Base-by-base conservation (phyloP, 305 asterid species). In the Fraxinus angustifolia region DNA sequence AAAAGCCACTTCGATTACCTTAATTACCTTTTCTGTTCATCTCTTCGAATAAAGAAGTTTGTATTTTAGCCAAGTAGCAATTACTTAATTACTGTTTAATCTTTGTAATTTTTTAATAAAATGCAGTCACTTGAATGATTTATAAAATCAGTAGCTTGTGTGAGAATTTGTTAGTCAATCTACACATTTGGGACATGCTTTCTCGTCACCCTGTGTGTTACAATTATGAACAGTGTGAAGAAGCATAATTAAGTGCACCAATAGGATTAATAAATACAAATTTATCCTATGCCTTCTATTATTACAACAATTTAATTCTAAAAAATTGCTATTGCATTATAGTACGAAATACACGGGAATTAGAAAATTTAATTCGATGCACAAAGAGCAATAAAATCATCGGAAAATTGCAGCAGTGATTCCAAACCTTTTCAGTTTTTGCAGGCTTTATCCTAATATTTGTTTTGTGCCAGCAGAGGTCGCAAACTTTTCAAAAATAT, bases 1-100 rank as follows among this genome's bases (percentile, higher is more conserved):
- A 50, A 68, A 74, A 6, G 71, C 60, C 17, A 35, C 8, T 40
- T 36, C n/a, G 10, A 23, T 28, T 33, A 10, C 14, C 23, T 30
- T 28, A 11, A 67, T 67, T 67, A 67, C 50, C 14, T 26, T 31
- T 60, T 42, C 31, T 42, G 26, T 30, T 81, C 36, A 38, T 6
- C 21, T 82, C 56, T 31, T 77, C 72, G 38, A 71, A 23, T 71
- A 38, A 77, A 77, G 48, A 82, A 48, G 74, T 45, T 45, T 45
- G 56, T 45, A 45, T 45, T 45, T 45, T 45, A 45, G 17, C 56
- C 3, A 2, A 11, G 53, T 45, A 45, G 56, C 14, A 45, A 45
- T 45, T 12, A 45, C n/a, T 12, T 12, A 11, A 45, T 45, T 14
- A 45, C 56, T 45, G 17, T 45, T 45, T 45, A 45, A 45, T 40